These are phyloP conservation scores for Xylaria multiplex DNA, from an alignment of 2,329 filamentous ascomycete species.

Conservation along the genomic window DNA sequence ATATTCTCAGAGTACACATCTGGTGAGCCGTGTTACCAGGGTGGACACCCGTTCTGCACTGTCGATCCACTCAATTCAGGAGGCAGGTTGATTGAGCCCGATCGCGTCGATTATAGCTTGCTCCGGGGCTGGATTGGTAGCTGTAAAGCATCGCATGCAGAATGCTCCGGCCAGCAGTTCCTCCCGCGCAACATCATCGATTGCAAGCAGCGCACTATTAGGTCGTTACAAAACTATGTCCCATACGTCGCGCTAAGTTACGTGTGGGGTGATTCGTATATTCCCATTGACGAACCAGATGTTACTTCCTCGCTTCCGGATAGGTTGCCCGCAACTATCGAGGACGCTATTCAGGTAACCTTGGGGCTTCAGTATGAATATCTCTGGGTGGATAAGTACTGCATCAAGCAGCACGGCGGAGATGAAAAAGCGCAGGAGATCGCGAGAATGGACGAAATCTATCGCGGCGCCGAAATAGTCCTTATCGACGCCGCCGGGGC, in stretches of 20 bases:
- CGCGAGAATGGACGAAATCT: conserved; percentile 8
- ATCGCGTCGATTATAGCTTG: too few relatives aligned
- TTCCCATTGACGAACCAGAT: neutral
- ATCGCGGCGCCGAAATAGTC: conserved; percentile 3
- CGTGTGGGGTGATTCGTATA: neutral
- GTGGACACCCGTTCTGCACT: too few relatives aligned
- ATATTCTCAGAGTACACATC: too few relatives aligned
- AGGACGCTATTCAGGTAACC: conserved; percentile 11
- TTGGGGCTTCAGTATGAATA: neutral
- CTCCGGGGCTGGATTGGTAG: too few relatives aligned
- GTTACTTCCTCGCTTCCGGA: neutral
- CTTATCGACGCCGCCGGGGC: neutral
- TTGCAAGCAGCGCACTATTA: neutral
- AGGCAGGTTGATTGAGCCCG: too few relatives aligned
- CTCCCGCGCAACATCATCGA: neutral
- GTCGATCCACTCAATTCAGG: too few relatives aligned
- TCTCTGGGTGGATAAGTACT: conserved; percentile 22
- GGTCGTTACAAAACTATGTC: neutral
- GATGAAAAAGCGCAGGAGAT: neutral
- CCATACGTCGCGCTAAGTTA: conserved; percentile 9
- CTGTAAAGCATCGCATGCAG: too few relatives aligned
- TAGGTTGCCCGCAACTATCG: neutral
- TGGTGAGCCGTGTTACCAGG: too few relatives aligned
- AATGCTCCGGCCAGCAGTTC: too few relatives aligned
- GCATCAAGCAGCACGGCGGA: conserved; percentile 6